Evolutionary conservation across 139 green algal genomes (phyloP).

Genomic region (Micractinium sp.): DNA sequence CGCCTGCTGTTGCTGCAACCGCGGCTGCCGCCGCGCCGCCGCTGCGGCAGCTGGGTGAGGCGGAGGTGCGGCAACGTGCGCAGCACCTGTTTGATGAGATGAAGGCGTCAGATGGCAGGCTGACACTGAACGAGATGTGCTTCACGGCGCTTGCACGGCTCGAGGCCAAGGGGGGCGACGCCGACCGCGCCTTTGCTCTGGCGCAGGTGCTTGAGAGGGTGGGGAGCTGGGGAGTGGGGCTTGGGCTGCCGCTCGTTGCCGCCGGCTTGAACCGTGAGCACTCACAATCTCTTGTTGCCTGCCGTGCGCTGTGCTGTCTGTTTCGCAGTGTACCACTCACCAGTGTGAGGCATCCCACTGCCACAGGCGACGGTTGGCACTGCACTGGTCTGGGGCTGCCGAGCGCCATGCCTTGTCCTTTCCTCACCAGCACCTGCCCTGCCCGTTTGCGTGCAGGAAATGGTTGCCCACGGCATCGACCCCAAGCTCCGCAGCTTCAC

Average conservation of each 20-base stretch:
- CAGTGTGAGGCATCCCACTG: too few relatives aligned
- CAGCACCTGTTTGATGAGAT: slow-evolving; percentile 40
- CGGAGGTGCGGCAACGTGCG: background rate
- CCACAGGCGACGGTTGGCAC: too few relatives aligned
- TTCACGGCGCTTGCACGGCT: slow-evolving; percentile 50
- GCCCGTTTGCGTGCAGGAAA: background rate
- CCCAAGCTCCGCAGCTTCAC: slow-evolving; percentile 58
- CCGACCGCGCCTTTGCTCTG: slow-evolving; percentile 45
- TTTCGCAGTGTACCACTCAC: too few relatives aligned
- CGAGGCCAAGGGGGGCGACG: slow-evolving; percentile 48
- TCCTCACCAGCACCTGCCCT: background rate
- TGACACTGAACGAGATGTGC: slow-evolving; percentile 28
- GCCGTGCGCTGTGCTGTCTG: too few relatives aligned
- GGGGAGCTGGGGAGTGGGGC: background rate
- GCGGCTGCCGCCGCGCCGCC: background rate
- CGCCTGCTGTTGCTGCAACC: background rate
- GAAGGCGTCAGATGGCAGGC: background rate
- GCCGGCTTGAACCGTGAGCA: too few relatives aligned
- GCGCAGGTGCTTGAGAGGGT: slow-evolving; percentile 9
- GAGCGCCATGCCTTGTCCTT: background rate
- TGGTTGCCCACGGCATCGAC: slow-evolving; percentile 27
- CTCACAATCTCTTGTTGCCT: too few relatives aligned
- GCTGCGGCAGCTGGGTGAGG: background rate
- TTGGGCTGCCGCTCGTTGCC: background rate
- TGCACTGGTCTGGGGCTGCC: too few relatives aligned